Base-by-base conservation (phyloP, 2,329 filamentous ascomycete genomes). In the Albifimbria verrucaria region DNA sequence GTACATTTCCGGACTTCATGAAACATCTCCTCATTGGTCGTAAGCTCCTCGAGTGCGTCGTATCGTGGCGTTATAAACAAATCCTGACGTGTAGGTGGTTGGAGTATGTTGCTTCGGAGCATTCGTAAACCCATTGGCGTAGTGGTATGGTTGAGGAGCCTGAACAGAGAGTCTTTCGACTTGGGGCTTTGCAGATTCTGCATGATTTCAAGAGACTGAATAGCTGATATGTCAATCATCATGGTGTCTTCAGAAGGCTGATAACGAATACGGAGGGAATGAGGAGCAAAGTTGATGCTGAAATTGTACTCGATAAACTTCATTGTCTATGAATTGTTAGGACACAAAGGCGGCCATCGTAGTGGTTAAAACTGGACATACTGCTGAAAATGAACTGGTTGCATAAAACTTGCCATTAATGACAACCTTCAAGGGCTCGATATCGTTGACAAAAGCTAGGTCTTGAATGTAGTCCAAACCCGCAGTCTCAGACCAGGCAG, bases 201-300 rank as follows among this genome's bases (percentile, higher is more conserved):
- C 23, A 97, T 88, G 6, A 99, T 79, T 67, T 99, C 94, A 3
- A 99, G 77, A 0, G 91, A 91, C 36, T 87, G 81, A 24, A 97
- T 90, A 0, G 92, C 96, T 1, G 90, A 88, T 2, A 94, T 79
- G 63, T 97, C 93, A 61, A 97, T 95, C 82, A 96, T 90, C 92
- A 97, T 96, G 1, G 91, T 90, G 22, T 93, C 89, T 65, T 96
- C 90, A 0, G 91, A 92, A 1, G 92, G 88, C 62, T 93, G 87
- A 60, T 96, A 97, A 57, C 85, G 87, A 64, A 97, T 88, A 3
- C 91, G 85, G 26, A 97, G 80, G 20, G 92, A 92, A 65, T 94
- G 87, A n/a, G 80, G 77, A 3, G 85, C 79, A 65, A 96, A 94
- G 1, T 79, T 83, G 55, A 87, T 78, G 4, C 78, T 78, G 55